Percentiles rank a stretch among this genome's conserved stretches.
Evolutionary conservation across 192 early-diverging fungal species (phyloP).

Genomic region (Dimargaris verticillata): DNA sequence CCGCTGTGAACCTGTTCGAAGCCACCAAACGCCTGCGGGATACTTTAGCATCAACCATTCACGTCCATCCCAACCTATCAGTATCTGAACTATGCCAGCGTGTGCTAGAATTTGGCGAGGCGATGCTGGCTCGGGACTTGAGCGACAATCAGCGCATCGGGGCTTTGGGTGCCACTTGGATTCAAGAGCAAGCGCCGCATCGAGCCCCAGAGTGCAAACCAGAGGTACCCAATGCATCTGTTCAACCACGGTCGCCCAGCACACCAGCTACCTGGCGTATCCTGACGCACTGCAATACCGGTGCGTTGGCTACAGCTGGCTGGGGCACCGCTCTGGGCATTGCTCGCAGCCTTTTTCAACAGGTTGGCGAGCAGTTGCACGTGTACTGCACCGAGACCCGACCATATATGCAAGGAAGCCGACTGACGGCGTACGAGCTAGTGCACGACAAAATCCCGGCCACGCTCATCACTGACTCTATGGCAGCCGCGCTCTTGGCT

Average conservation of each 20-base stretch:
- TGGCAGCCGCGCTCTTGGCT: conserved; percentile 68
- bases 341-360: conserved; percentile 52
- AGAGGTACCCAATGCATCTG: conserved; percentile 9
- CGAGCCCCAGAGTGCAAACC: conserved; percentile 8
- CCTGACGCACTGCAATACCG: conserved; percentile 96
- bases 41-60: neutral
- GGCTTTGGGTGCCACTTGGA: conserved; percentile 52
- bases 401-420: conserved; percentile 94
- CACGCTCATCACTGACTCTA: conserved; percentile 81
- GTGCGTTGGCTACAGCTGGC: conserved; percentile 65
- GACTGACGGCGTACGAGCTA: conserved; percentile 90
- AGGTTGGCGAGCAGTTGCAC: conserved; percentile 35
- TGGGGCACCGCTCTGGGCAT: conserved; percentile 93
- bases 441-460: conserved; percentile 81
- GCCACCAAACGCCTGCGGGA: conserved; percentile 30
- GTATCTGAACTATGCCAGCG: conserved; percentile 22
- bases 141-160: conserved; percentile 81
- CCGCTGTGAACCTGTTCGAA: conserved; percentile 92
- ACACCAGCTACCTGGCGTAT: conserved; percentile 24
- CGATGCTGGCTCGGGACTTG: conserved; percentile 74
- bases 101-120: conserved; percentile 51
- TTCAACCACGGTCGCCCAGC: neutral
- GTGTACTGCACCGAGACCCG: conserved; percentile 92
- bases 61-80: neutral
- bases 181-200: conserved; percentile 25